Conservation (phyloP, 73 alveolate species). For the Paramecium octaurelia region DNA sequence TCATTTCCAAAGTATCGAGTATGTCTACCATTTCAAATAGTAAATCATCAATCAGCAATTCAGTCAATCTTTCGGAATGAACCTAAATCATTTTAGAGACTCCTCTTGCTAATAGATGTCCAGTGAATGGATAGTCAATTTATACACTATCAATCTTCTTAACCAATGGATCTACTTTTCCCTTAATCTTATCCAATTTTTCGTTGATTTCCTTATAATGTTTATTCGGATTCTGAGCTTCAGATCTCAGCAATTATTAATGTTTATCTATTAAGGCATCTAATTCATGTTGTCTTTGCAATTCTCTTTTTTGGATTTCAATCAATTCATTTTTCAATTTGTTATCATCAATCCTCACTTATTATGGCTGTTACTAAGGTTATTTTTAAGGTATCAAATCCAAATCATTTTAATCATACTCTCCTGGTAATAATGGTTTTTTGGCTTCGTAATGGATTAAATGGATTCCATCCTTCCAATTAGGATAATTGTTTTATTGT, state of each 20-base stretch:
- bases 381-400: background rate
- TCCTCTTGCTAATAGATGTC: slow-evolving; percentile 38
- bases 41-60: slow-evolving; percentile 5
- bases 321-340: background rate
- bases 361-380: background rate
- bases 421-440: background rate
- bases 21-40: background rate
- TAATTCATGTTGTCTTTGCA: slow-evolving; percentile 21
- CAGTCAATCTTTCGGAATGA: slow-evolving; percentile 7
- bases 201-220: slow-evolving; percentile 8
- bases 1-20: background rate
- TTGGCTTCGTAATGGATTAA: background rate
- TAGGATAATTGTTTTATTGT: background rate
- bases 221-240: slow-evolving; percentile 24
- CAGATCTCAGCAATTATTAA: background rate
- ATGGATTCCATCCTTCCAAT: background rate
- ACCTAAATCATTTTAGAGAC: background rate
- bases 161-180: slow-evolving; percentile 8
- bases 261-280: slow-evolving; percentile 17
- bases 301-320: slow-evolving; percentile 24
- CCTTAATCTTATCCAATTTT: background rate
- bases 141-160: background rate
- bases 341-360: background rate
- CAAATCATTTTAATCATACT: background rate
- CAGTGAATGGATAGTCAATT: slow-evolving; percentile 37